A percentile compares a stretch with the other conserved stretches of the same genome.
Conservation (phyloP, 495 filamentous ascomycete species). For the Gamarada debralockiae region DNA sequence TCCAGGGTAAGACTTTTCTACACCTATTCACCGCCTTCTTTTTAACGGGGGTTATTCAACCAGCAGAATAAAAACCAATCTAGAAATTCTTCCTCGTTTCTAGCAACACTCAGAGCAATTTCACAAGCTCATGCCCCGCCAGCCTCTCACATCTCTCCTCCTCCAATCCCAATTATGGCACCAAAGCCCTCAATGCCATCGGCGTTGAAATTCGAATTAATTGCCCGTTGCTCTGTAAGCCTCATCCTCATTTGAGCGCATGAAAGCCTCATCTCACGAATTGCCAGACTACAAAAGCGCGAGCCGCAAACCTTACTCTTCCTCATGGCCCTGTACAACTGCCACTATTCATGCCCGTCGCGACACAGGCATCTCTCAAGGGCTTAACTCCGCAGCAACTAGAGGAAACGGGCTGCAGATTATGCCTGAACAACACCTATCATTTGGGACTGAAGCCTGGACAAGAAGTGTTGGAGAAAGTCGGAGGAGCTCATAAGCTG, state of each 20-base stretch:
- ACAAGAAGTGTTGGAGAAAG: conserved; percentile 76
- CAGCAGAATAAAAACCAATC: too few relatives aligned
- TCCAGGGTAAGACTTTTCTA: too few relatives aligned
- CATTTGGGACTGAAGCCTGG: conserved; percentile 94
- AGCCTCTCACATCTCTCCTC: neutral
- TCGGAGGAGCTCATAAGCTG: conserved; percentile 89
- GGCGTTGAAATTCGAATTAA: conserved; percentile 77
- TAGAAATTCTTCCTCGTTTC: too few relatives aligned
- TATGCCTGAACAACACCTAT: conserved; percentile 97
- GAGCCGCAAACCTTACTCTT: conserved; percentile 83
- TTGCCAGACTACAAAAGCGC: conserved; percentile 83
- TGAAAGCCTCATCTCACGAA: conserved; percentile 12
- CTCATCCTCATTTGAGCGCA: conserved; percentile 13
- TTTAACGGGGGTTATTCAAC: too few relatives aligned
- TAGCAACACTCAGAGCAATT: too few relatives aligned
- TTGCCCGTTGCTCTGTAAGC: conserved; percentile 79
- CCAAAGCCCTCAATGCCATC: conserved; percentile 51
- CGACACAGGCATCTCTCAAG: conserved; percentile 95
- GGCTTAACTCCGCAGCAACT: conserved; percentile 91
- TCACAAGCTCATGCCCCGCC: neutral
- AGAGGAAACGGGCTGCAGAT: conserved; percentile 78
- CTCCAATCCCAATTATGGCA: conserved; percentile 5
- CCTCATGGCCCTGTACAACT: conserved; percentile 89
- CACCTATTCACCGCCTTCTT: too few relatives aligned
- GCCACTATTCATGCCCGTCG: conserved; percentile 97